Conservation (phyloP, 2,329 filamentous ascomycete species). For the Ophiostoma himal-ulmi region DNA sequence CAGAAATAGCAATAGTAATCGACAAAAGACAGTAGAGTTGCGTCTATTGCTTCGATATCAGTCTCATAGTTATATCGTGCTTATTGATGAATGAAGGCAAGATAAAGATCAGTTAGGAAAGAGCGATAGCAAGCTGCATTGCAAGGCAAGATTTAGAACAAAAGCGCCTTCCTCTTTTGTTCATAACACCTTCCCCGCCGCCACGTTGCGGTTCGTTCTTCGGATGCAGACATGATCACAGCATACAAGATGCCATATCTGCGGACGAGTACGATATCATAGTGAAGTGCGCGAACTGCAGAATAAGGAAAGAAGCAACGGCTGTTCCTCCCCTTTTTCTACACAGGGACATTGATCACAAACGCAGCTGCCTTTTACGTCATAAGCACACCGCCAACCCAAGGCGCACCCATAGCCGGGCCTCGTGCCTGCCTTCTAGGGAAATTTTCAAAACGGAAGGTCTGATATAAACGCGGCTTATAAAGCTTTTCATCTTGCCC, state of each 20-base stretch:
- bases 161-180: constrained; percentile 12
- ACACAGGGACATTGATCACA: background rate
- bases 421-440: constrained; percentile 7
- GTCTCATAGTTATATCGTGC: background rate
- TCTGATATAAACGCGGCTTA: background rate
- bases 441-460: constrained; percentile 9
- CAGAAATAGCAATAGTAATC: background rate
- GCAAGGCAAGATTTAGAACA: background rate
- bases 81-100: background rate
- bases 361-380: constrained; percentile 13
- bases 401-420: background rate
- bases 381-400: constrained; percentile 6
- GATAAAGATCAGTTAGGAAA: background rate
- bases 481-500: background rate
- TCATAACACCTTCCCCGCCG: background rate
- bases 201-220: constrained; percentile 11
- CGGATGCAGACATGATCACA: background rate
- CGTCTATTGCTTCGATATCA: background rate
- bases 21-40: background rate
- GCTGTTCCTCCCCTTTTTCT: background rate
- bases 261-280: background rate
- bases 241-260: background rate
- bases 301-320: constrained; percentile 9
- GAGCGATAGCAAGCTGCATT: background rate
- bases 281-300: background rate